Evolutionary conservation across 306 rosid species (phyloP).

Genomic region (Parietaria judaica): DNA sequence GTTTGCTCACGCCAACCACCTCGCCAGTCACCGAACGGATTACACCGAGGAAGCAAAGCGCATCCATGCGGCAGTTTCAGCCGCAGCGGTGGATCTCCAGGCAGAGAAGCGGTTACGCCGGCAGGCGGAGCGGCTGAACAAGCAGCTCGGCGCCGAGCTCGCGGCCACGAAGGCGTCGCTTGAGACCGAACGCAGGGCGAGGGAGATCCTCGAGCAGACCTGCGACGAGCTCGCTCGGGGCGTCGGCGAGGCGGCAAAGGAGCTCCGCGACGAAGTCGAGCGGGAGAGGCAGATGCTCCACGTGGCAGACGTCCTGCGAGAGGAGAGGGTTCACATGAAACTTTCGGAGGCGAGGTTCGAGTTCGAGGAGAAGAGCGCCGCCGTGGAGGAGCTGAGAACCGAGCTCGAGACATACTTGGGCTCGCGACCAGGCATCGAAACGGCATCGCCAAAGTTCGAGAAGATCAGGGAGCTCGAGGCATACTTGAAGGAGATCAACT

Average conservation of each 20-base stretch:
- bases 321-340: slow-evolving; percentile 98
- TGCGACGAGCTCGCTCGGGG: slow-evolving; percentile 78
- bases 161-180: slow-evolving; percentile 49
- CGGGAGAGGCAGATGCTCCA: slow-evolving; percentile 95
- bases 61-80: slow-evolving; percentile 42
- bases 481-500: slow-evolving; percentile 45
- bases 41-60: slow-evolving; percentile 58
- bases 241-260: slow-evolving; percentile 75
- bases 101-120: slow-evolving; percentile 75
- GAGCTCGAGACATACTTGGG: slow-evolving; percentile 56
- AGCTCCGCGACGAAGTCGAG: slow-evolving; percentile 69
- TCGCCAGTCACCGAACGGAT: slow-evolving; percentile 43
- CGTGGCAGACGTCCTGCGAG: slow-evolving; percentile 69
- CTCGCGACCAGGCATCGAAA: slow-evolving; percentile 29
- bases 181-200: slow-evolving; percentile 76
- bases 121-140: slow-evolving; percentile 71
- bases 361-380: slow-evolving; percentile 85
- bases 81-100: slow-evolving; percentile 53
- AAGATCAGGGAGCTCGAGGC: slow-evolving; percentile 64
- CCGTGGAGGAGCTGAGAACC: slow-evolving; percentile 49
- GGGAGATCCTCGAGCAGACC: slow-evolving; percentile 70
- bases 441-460: slow-evolving; percentile 28
- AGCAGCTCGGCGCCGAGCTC: slow-evolving; percentile 70
- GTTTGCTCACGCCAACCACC: slow-evolving; percentile 45
- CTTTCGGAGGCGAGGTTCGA: slow-evolving; percentile 85